Conservation (phyloP, 169 alveolate genomes). For the Plasmodium sp. region DNA sequence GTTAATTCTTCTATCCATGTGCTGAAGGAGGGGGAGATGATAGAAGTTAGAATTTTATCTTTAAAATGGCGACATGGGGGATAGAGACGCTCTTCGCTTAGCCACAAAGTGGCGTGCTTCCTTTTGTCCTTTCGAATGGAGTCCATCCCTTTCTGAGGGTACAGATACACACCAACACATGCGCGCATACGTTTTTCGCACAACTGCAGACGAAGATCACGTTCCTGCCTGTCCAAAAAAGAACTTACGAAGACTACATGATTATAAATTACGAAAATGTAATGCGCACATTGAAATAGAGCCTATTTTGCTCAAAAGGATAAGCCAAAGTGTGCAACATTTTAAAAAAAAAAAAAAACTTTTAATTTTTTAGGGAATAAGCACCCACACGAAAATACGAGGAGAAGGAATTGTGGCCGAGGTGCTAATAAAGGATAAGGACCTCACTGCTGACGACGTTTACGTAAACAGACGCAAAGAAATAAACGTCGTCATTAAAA, state of each 20-base stretch:
- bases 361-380: slow-evolving; percentile 41
- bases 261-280: slow-evolving; percentile 65
- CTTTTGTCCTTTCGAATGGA: neutral
- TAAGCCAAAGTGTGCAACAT: neutral
- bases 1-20: slow-evolving; percentile 27
- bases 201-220: slow-evolving; percentile 13
- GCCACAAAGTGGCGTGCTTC: neutral
- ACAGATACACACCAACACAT: neutral
- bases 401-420: slow-evolving; percentile 64
- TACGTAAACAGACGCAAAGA: slow-evolving; percentile 36
- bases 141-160: neutral
- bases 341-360: neutral
- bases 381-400: slow-evolving; percentile 46
- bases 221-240: slow-evolving; percentile 34
- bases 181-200: neutral
- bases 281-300: neutral
- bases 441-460: slow-evolving; percentile 27
- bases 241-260: slow-evolving; percentile 54
- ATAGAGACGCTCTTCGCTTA: neutral
- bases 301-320: neutral
- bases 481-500: slow-evolving; percentile 37
- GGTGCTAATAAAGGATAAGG: slow-evolving; percentile 55
- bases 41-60: slow-evolving; percentile 21
- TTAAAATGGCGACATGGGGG: neutral
- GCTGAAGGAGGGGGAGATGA: slow-evolving; percentile 50